Conservation (phyloP, 176 grass and related monocot species). For the Aegilops sharonensis region DNA sequence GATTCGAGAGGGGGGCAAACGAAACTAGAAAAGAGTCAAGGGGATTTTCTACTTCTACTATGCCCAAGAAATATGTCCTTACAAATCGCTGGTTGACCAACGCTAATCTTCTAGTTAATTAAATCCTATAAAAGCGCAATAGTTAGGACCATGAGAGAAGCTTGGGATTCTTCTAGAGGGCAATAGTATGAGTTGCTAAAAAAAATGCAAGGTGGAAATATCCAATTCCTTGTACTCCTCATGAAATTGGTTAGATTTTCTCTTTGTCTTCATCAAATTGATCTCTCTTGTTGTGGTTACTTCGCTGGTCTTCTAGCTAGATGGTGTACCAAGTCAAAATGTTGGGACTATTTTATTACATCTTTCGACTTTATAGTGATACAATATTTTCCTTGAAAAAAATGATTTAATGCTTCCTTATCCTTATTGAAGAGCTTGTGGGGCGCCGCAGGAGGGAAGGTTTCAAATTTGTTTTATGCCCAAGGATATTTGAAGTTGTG, state of each 20-base stretch:
- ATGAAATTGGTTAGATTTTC: not conserved
- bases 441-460: not conserved
- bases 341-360: not conserved
- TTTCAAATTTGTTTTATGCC: not conserved
- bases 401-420: not conserved
- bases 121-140: not conserved
- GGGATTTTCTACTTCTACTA: not conserved
- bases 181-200: not conserved
- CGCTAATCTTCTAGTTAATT: not conserved
- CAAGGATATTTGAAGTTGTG: constrained; percentile 2
- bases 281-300: not conserved
- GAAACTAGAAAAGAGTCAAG: not conserved
- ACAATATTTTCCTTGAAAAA: not conserved
- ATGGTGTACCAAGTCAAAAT: not conserved
- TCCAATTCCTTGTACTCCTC: not conserved
- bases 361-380: not conserved
- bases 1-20: not conserved
- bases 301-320: not conserved
- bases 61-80: not conserved
- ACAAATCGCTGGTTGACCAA: not conserved
- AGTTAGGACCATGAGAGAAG: not conserved
- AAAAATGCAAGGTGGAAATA: not conserved
- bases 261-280: not conserved
- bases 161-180: not conserved
- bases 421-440: not conserved